These are phyloP conservation scores for Amylocarpus encephaloides DNA, from an alignment of 2,329 filamentous ascomycete species.

Conservation along the genomic window DNA sequence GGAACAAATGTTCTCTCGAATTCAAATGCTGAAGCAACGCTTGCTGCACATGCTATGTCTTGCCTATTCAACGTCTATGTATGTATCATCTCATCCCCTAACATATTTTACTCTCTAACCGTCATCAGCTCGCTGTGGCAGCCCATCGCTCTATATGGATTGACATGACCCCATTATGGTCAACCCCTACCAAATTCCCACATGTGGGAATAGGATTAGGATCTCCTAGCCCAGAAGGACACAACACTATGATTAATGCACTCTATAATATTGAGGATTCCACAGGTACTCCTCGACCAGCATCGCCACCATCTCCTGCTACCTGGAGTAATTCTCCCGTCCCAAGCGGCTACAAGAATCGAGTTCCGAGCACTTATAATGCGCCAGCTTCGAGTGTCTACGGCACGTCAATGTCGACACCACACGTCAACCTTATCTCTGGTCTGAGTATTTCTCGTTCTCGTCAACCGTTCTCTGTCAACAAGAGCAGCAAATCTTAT, in stretches of 20 bases:
- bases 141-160: constrained; percentile 16
- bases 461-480: not conserved
- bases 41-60: constrained; percentile 47
- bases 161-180: constrained; percentile 45
- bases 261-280: constrained; percentile 10
- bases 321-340: not conserved
- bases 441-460: not conserved
- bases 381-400: not conserved
- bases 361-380: no score
- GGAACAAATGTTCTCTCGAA: constrained; percentile 18
- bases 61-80: constrained; percentile 48
- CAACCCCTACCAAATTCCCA: constrained; percentile 20
- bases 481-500: not conserved
- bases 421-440: not conserved
- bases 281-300: not conserved
- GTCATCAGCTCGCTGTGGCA: constrained; percentile 17
- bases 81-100: constrained; percentile 29
- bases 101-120: constrained; percentile 8
- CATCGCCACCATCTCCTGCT: not conserved
- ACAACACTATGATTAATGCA: not conserved
- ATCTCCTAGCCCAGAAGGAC: not conserved
- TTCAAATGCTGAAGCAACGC: constrained; percentile 11
- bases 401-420: not conserved
- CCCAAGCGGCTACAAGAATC: not conserved
- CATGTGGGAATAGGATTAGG: constrained; percentile 20